phyloP scores from a whole-genome alignment of 83 land plant species.

The Picea abies region DNA sequence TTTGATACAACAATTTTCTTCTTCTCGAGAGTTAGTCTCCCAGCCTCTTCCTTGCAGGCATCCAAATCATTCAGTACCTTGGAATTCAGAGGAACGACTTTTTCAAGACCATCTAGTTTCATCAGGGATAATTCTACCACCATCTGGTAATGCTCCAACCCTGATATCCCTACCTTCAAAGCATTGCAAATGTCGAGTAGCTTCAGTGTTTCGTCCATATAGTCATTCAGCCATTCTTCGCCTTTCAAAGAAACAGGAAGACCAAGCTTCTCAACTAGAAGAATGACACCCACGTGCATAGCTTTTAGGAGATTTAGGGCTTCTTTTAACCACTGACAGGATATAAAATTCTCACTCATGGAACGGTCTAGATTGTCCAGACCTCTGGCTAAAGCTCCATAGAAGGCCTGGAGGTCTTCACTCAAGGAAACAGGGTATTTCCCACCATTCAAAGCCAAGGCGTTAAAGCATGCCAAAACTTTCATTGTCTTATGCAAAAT shows the following conservation, averaged over 20 bases:
- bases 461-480: too few species aligned
- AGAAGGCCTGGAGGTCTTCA: constrained; percentile 7
- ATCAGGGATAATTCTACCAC: constrained; percentile 9
- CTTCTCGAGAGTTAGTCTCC: neutral
- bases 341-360: constrained; percentile 8
- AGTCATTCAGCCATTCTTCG: constrained; percentile 22
- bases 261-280: neutral
- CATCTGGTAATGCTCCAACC: constrained; percentile 19
- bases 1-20: neutral
- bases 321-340: constrained; percentile 15
- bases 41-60: constrained; percentile 7
- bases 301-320: constrained; percentile 19
- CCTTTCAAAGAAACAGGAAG: constrained; percentile 3
- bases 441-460: neutral
- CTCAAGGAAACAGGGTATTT: neutral
- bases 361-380: constrained; percentile 14
- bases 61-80: constrained; percentile 1
- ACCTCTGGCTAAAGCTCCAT: constrained; percentile 10
- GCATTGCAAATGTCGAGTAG: constrained; percentile 29
- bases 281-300: constrained; percentile 18
- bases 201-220: constrained; percentile 21
- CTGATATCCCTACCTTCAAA: constrained; percentile 19
- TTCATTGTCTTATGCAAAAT: too few species aligned
- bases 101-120: neutral
- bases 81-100: neutral